Evolutionary conservation across 768 basidiomycete species (phyloP), one percentile per base, ranked within the genome.

Genomic region (Leccinellum albellum): DNA sequence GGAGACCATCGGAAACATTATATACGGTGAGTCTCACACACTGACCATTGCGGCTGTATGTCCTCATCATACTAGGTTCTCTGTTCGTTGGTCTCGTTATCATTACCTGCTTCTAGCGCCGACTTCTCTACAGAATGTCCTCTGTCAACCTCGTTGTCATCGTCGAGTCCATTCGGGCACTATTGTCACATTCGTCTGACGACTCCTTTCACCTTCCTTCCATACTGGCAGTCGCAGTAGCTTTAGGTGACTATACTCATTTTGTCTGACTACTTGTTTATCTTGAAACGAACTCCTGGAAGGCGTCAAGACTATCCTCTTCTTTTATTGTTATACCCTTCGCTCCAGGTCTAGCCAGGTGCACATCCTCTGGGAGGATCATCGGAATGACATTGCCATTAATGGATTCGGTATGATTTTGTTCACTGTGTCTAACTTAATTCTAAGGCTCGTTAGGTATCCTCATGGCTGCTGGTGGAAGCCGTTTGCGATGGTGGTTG

Each of bases 301-400:
- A 93, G 91, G 81, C 50, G 85, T 91, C 60, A 99, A 99, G 73
- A 79, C 94, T 47, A 42, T 86, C 0, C 82, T 99, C 45, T 98
- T 98, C 75, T 33, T 94, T 3, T 97, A 94, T 73, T 94, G 94
- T 71, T 83, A 76, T 65, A 80, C 89, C 3, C 79, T 96, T 47
- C 85, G 91, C 28, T 81, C 79, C 29, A 84, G 83, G 60, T 94
- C 90, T 6, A 94, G 91, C 65, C 97, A 99, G 73, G 96, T 99
- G 2, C 83, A 84, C 47, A 84, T 97, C 17, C 81, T 96, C 28
- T 98, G 93, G 94, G 91, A 97, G 71, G 95, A 98, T 68, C 95
- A 98, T 62, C 79, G 94, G 62, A 98, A 94, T 65, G 96, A 96
- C 66, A 69, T 94, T 17, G 90, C 84, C 68, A 85, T 93, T 24